Conservation (phyloP, 2,329 filamentous ascomycete genomes). For the Dactylonectria estremocensis region DNA sequence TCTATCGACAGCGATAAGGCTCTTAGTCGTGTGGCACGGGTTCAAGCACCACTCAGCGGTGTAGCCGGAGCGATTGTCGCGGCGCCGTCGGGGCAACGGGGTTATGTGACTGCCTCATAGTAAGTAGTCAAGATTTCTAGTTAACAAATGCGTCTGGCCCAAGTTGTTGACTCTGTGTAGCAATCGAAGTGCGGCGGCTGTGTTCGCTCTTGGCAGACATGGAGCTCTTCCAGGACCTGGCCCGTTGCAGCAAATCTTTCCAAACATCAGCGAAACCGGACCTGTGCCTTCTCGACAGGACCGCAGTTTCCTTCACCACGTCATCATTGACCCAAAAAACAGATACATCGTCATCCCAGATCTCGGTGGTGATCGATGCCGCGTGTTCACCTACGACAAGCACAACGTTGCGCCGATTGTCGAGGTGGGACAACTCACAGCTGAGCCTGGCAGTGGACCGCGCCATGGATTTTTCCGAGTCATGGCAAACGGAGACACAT, state of each 20-base stretch:
- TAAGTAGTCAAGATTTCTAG: slow-evolving; percentile 21
- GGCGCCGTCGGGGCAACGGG: slow-evolving; percentile 28
- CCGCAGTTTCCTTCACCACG: slow-evolving; percentile 43
- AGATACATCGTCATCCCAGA: slow-evolving; percentile 41
- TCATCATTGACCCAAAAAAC: slow-evolving; percentile 42
- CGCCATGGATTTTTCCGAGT: slow-evolving; percentile 44
- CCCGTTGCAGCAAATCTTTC: slow-evolving; percentile 37
- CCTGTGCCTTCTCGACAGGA: slow-evolving; percentile 43
- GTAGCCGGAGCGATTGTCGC: slow-evolving; percentile 42
- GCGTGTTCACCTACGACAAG: slow-evolving; percentile 42
- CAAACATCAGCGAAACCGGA: slow-evolving; percentile 37
- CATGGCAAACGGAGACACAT: slow-evolving; percentile 39
- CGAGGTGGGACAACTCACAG: slow-evolving; percentile 32
- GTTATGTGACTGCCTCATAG: slow-evolving; percentile 43
- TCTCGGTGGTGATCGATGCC: slow-evolving; percentile 40
- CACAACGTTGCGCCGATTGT: slow-evolving; percentile 38
- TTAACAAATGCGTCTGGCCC: not conserved
- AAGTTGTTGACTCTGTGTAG: slow-evolving; percentile 20
- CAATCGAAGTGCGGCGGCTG: slow-evolving; percentile 32
- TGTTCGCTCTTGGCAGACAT: slow-evolving; percentile 33
- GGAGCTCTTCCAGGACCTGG: slow-evolving; percentile 36
- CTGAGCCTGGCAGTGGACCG: slow-evolving; percentile 37
- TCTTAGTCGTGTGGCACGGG: slow-evolving; percentile 30
- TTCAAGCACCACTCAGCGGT: slow-evolving; percentile 31
- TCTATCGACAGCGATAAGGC: slow-evolving; percentile 26